A percentile compares a stretch with the other conserved stretches of the same genome.
Evolutionary conservation across 345 rosid genomes (phyloP).

Genomic region (Hibiscus mutabilis): DNA sequence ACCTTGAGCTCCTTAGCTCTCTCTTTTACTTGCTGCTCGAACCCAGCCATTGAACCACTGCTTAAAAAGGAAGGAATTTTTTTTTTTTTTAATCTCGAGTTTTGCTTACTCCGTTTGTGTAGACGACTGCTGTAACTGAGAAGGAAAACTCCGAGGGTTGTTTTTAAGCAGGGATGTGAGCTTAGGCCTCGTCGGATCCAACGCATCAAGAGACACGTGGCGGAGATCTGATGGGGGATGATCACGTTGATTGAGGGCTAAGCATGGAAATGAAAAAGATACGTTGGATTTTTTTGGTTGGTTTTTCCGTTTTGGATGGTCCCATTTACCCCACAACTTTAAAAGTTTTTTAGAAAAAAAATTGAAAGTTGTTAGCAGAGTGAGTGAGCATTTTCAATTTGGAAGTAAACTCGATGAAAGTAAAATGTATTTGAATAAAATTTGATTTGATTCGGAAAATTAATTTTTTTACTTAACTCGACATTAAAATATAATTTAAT

Average conservation of each 20-base stretch:
- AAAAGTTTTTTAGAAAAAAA: too few species aligned
- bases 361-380: too few species aligned
- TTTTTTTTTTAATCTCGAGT: too few species aligned
- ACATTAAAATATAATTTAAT: too few species aligned
- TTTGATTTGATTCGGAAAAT: too few species aligned
- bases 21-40: slow-evolving; percentile 75
- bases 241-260: slow-evolving; percentile 22
- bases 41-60: slow-evolving; percentile 44
- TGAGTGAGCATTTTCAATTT: too few species aligned
- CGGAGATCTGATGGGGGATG: slow-evolving; percentile 1
- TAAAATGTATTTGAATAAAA: too few species aligned
- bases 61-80: too few species aligned
- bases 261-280: not conserved
- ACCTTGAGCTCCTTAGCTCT: slow-evolving; percentile 61
- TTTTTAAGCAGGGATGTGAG: not conserved
- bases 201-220: slow-evolving; percentile 24
- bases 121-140: not conserved
- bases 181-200: slow-evolving; percentile 24
- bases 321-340: not conserved
- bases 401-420: too few species aligned
- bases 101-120: not conserved
- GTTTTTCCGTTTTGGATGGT: not conserved
- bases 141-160: not conserved
- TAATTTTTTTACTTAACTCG: too few species aligned
- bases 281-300: not conserved